phyloP scores from a whole-genome alignment of 1,139 yeast genomes.

The Nakaseomyces kungkrabaensis region DNA sequence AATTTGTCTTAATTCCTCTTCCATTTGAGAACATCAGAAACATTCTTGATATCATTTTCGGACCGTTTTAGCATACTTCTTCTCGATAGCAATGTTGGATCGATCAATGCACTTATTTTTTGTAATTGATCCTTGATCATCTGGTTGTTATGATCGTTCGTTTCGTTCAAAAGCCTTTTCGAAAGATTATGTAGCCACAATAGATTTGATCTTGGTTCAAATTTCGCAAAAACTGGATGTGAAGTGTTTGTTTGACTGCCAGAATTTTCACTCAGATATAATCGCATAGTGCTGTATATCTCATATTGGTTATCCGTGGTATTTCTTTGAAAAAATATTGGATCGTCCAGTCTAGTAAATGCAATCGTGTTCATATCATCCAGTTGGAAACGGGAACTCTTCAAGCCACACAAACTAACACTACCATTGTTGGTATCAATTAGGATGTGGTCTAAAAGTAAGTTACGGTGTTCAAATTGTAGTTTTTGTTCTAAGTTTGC shows the following conservation, averaged over 20 bases:
- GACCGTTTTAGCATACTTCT: neutral
- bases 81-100: neutral
- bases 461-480: slow-evolving; percentile 58
- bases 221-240: slow-evolving; percentile 27
- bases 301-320: slow-evolving; percentile 45
- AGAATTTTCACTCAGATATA: slow-evolving; percentile 12
- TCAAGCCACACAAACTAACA: slow-evolving; percentile 50
- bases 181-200: slow-evolving; percentile 37
- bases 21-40: slow-evolving; percentile 1
- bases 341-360: slow-evolving; percentile 39
- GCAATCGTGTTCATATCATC: slow-evolving; percentile 2
- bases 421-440: slow-evolving; percentile 26
- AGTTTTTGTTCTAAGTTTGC: slow-evolving; percentile 41
- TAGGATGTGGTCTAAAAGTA: slow-evolving; percentile 54
- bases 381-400: slow-evolving; percentile 1
- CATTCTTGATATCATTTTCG: neutral
- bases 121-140: neutral
- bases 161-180: neutral
- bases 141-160: neutral
- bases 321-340: slow-evolving; percentile 39
- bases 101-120: neutral
- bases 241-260: neutral
- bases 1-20: neutral
- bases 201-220: slow-evolving; percentile 34
- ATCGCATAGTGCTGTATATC: slow-evolving; percentile 40